Base-by-base conservation (phyloP, 2,329 filamentous ascomycete genomes). In the Claviceps sp. region DNA sequence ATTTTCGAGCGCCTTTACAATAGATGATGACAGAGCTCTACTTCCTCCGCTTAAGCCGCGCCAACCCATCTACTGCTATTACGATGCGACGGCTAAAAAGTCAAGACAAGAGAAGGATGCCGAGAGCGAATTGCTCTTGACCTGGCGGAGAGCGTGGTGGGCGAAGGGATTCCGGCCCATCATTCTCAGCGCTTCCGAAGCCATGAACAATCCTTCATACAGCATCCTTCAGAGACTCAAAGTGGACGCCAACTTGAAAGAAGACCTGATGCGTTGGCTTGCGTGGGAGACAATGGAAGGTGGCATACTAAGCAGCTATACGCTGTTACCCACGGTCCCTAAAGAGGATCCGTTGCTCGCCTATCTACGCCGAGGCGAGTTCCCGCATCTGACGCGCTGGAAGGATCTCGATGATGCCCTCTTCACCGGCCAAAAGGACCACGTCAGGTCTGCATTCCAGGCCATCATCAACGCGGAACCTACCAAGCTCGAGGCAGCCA, bases 101-200 rank as follows among this genome's bases (percentile, higher is more conserved):
- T 77, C 85, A 36, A 74, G 77, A 48, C 77, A 77, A 18, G 76
- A 79, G 49, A 79, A 79, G 59, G 78, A 85, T 54, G 86, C 87
- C 4, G 87, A 96, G 64, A 84, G 84, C 62, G 78, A 84, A 54
- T 70, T 97, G 54, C 75, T 97, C 48, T 72, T 95, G 53, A 85
- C 87, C 50, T 97, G 93, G 93, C 79, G 90, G 54, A 79, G 89
- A 46, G 90, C 91, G 2, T 97, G 91, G 89, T 97, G 89, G 87
- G 89, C 90, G 0, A 82, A 94, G 61, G 93, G 91, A 11, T 96
- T 97, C 70, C 82, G 77, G 56, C 91, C 93, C 0, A 75, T 93
- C 7, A 85, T 97, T 42, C 69, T 97, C 52, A 84, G 86, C 49
- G 78, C 81, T 16, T 81, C 78, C 1, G 91, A 97, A 64, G 89